Base-by-base conservation (phyloP, 106 monocot genomes). In the Vanilla planifolia region DNA sequence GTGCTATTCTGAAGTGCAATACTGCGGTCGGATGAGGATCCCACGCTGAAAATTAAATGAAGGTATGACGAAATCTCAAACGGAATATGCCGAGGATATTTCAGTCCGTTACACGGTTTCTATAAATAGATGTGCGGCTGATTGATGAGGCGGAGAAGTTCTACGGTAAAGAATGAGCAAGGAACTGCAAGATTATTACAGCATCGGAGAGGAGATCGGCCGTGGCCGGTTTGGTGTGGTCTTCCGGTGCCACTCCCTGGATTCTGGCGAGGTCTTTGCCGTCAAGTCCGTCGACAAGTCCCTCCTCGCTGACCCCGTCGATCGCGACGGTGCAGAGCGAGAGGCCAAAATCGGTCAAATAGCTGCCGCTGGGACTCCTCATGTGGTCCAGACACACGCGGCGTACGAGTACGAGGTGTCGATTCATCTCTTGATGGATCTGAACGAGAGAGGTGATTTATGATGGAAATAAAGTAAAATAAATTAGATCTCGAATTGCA, bases 221-320 rank as follows among this genome's bases (percentile, higher is more conserved):
- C 69, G 77, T 34, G 82, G 82, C 34, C 73, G 77, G 16, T 82
- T 71, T 71, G 83, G 83, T 16, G 45, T 6, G 48, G 78, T 83
- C 30, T 34, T 3, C 51, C 73, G 55, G 34, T 74, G 74, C 71
- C 36, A 56, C 23, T 77, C 73, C 10, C 26, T 27, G 26, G 46
- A 53, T 20, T 57, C 69, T 41, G 78, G 83, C 8, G 74, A 73
- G 4, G 15, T 43, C 46, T 77, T 42, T 51, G 83, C 83, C 45
- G 74, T 83, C 51, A 83, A 83, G 32, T 59, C 71, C 46, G 23
- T 83, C 29, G 67, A 78, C 41, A 82, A 82, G 63, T 23, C 73
- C 5, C 23, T 41, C 57, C 61, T 77, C 51, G 2, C 52, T 25
- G 84, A 75, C 51, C 27, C 60, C 41, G 5, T 75, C 68, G 79